Base-by-base conservation (phyloP, 495 filamentous ascomycete species). In the Penicillium crystallinum region DNA sequence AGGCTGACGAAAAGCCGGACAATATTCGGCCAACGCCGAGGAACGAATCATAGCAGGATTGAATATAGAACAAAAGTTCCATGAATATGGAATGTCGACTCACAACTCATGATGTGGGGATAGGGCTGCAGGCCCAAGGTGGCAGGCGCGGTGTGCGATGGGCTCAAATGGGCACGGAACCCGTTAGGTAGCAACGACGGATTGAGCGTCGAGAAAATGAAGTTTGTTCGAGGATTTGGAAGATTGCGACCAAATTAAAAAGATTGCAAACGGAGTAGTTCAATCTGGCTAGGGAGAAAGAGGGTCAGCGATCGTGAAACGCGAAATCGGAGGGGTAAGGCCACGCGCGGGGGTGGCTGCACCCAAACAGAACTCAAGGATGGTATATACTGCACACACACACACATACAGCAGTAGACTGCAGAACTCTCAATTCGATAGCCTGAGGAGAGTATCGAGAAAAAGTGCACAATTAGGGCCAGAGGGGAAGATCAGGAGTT, bases 41-140 rank as follows among this genome's bases (percentile, higher is more conserved):
- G 12, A 17, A 22, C 48, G 29, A 42, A 50, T 50, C 48, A 50
- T 39, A 41, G 19, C 33, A 47, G 12, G 21, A 25, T 18, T 12
- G 21, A 12, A 38, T 12, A n/a, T 11, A n/a, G 18, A 21, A 37
- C 40, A 30, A 37, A 44, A 23, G 39, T 52, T 39, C 37, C 9
- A 6, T 8, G 45, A 31, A 44, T 36, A 56, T 38, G 11, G 43
- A 45, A 59, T 55, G 14, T 50, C 46, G 60, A 66, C 63, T 66
- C 57, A 66, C 63, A 66, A 53, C 63, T 66, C 63, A 66, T 66
- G 36, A 45, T 66, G 60, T 61, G 55, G 48, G 53, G 52, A 46
- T 55, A 56, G 55, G 60, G 60, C 54, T 61, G 48, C 30, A 46
- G 27, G 37, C 54, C 56, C 55, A 40, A 51, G 42, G 30, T 42